phyloP scores from a whole-genome alignment of 2,329 filamentous ascomycete species.

The Calonectria fujianensis region DNA sequence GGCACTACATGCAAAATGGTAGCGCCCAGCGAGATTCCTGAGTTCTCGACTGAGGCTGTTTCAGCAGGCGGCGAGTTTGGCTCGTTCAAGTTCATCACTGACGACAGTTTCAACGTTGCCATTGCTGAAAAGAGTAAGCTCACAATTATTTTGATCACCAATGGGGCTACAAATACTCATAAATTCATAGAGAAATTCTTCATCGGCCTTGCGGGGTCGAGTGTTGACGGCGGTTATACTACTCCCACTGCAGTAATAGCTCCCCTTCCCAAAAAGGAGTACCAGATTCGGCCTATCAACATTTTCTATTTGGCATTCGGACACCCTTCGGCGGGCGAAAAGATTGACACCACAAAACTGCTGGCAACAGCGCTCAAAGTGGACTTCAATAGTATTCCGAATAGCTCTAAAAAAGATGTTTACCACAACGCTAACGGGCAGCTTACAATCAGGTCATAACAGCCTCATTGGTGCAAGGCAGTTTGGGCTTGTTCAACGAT shows the following conservation, averaged over 20 bases:
- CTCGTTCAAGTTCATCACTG: background rate
- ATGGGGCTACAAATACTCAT: background rate
- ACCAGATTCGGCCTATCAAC: background rate
- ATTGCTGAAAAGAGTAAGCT: background rate
- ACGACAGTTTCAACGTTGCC: background rate
- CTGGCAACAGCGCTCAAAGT: background rate
- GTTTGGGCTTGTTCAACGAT: too few relatives aligned
- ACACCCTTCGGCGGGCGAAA: background rate
- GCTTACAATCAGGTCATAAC: background rate
- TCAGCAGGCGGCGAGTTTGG: background rate
- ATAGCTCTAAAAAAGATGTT: background rate
- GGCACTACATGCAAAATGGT: background rate
- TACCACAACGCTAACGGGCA: background rate
- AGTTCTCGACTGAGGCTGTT: constrained; percentile 1
- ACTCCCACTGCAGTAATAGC: background rate
- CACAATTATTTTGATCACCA: background rate
- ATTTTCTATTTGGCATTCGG: background rate
- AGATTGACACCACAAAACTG: background rate
- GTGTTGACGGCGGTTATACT: background rate
- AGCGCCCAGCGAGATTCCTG: background rate
- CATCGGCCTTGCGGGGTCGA: background rate
- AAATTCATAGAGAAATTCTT: background rate
- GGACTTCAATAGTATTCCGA: background rate
- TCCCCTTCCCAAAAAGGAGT: background rate
- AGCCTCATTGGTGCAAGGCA: too few relatives aligned